Base-by-base conservation (phyloP, 2,329 filamentous ascomycete genomes). In the Colletotrichum limetticola region DNA sequence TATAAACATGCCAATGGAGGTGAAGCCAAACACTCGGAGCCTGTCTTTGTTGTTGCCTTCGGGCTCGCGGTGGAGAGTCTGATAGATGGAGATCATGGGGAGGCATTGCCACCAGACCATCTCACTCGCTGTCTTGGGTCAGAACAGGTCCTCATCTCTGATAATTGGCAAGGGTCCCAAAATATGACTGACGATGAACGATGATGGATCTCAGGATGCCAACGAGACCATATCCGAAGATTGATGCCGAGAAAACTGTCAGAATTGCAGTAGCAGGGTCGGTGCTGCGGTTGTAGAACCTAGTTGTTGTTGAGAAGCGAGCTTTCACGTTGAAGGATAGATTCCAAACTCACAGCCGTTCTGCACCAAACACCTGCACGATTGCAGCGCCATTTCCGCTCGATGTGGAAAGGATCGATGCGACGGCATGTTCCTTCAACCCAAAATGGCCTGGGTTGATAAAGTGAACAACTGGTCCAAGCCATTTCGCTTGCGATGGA, bases 51-150 rank as follows among this genome's bases (percentile, higher is more conserved):
- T 74, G 28, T 56, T 65, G 5, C 68, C 72, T n/a, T 65, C 37
- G 4, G 72, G 59, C 24, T 74, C 68, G 16, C 72, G 68, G 30
- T 74, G 68, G 28, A 74, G 69, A 1, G 72, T 74, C 28, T 74
- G 72, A 19, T 68, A 74, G 55, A 72, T 71, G 35, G 68, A 72
- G 19, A 74, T 67, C 72, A 72, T 74, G 4, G 72, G 72, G 3
- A 74, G 68, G 26, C 72, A 72, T 24, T 72, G 72, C 72, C 72
- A 74, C 72, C 72, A 74, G 4, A 72, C 72, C 68, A 74, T 74
- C 19, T 74, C 68, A 16, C 72, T 74, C 1, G 72, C 68, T 74
- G 5, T 1, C 1, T 3, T 22, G 1, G 0, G 46, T 72, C 12
- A 74, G 59, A 11, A 19, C 1, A n/a, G 4, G 14, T 53, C 3